A percentile compares a stretch with the other conserved stretches of the same genome.
These are phyloP conservation scores for Priceomyces melissophilus DNA, from an alignment of 805 yeast genomes.

Conservation along the genomic window DNA sequence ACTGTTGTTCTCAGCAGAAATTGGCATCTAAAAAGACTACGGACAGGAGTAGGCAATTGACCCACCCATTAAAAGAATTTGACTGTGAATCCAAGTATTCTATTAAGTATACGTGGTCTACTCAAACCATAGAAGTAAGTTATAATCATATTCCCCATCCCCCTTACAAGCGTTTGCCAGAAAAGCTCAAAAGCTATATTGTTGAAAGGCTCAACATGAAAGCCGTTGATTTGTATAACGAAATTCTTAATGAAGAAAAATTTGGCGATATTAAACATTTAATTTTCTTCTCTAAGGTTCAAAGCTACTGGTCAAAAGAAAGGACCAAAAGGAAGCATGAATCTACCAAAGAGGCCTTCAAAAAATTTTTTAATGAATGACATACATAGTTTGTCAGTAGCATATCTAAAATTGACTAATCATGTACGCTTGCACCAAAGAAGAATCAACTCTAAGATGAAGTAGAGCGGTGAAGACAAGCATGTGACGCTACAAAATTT, in stretches of 20 bases:
- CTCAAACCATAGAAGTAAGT: conserved; percentile 10
- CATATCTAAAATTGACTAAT: no score
- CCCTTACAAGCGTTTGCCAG: conserved; percentile 16
- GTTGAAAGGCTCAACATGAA: conserved; percentile 14
- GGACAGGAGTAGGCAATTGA: conserved; percentile 9
- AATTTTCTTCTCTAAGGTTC: conserved; percentile 15
- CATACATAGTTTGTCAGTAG: not conserved
- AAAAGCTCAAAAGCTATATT: conserved; percentile 14
- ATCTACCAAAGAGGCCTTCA: conserved; percentile 17
- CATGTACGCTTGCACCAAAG: no score
- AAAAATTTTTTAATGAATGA: conserved; percentile 10
- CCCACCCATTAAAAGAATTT: conserved; percentile 15
- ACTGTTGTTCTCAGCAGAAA: conserved; percentile 15
- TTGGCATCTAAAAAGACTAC: conserved; percentile 3
- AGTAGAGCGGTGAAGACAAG: no score
- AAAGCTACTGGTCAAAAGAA: conserved; percentile 18
- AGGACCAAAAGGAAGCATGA: conserved; percentile 13
- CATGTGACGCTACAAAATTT: no score
- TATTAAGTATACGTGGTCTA: conserved; percentile 14
- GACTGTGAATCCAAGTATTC: conserved; percentile 13
- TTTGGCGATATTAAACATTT: conserved; percentile 12
- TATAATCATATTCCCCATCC: conserved; percentile 13
- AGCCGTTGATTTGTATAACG: conserved; percentile 14
- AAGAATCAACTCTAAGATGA: no score
- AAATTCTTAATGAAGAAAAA: conserved; percentile 9